Percentiles rank a stretch among this genome's conserved stretches.
These are phyloP conservation scores for Fusarium sp. DNA, from an alignment of 2,329 filamentous ascomycete species.

Conservation along the genomic window DNA sequence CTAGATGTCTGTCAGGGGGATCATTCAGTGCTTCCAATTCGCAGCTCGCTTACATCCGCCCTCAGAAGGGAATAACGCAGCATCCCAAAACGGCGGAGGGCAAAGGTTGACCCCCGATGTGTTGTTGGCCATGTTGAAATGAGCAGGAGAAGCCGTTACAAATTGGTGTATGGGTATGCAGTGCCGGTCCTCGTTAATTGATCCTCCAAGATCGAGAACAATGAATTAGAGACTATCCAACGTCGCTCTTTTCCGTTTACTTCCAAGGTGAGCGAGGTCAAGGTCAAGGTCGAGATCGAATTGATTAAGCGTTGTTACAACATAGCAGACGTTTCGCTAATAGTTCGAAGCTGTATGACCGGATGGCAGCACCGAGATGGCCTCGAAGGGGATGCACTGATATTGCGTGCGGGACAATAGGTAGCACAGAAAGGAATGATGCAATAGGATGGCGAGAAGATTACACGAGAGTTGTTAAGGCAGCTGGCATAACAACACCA, in stretches of 20 bases:
- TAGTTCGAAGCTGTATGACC: conserved; percentile 7
- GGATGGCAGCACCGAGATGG: conserved; percentile 7
- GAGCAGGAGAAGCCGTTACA: background rate
- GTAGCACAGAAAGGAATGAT: conserved; percentile 11
- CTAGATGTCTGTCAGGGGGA: conserved; percentile 48
- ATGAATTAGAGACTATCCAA: background rate
- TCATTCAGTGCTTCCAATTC: background rate
- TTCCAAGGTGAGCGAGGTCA: background rate
- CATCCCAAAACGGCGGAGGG: conserved; percentile 74
- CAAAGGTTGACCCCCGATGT: conserved; percentile 60
- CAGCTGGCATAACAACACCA: conserved; percentile 13
- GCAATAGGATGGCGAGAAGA: background rate
- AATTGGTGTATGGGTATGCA: background rate
- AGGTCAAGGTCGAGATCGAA: background rate
- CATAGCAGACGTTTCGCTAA: conserved; percentile 2
- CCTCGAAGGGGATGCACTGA: conserved; percentile 10
- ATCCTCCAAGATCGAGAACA: background rate
- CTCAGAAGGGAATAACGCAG: conserved; percentile 62
- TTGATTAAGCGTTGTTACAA: background rate
- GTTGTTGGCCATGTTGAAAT: conserved; percentile 43
- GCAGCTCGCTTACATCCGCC: conserved; percentile 69
- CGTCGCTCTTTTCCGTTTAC: background rate
- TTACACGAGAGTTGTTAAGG: conserved; percentile 26
- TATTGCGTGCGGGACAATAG: conserved; percentile 1
- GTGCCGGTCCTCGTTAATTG: conserved; percentile 4